Base-by-base conservation (phyloP, 1,284 basidiomycete species). In the Boletus sp. region DNA sequence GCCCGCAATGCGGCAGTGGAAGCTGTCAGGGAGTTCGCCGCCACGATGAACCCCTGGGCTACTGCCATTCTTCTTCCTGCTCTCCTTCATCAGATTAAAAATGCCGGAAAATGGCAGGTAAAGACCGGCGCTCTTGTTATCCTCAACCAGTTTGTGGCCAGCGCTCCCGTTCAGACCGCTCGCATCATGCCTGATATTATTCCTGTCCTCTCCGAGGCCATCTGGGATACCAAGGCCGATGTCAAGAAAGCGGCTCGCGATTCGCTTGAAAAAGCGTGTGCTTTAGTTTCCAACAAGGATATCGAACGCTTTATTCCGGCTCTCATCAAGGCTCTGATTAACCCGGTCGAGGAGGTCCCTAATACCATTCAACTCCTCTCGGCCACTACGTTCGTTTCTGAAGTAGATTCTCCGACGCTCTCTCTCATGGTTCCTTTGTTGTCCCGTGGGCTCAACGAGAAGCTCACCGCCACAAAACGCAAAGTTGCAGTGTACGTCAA, bases 181-280 rank as follows among this genome's bases (percentile, higher is more conserved):
- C 84, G 83, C 65, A 85, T 91, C 67, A 97, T 94, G 79, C 94
- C 95, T 56, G 91, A 96, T 52, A 94, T 98, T 62, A 88, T 99
- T 59, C 96, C 96, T 55, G 78, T 96, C 66, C 91, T 99, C 68
- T 72, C 94, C 43, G 95, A 94, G 67, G 94, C 88, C 55, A 98
- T 99, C 67, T 98, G 94, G 94, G 96, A 99, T 76, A 99, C 96
- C 76, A 99, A 99, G 81, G 82, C 91, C 55, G 94, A 98, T 61
- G 96, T 99, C 71, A 97, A 98, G 87, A 99, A 97, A 81, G 91
- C 94, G 47, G 93, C 95, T 57, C 94, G 94, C 68, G 86, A 89
- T 65, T 88, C 94, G 54, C 85, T 99, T 64, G 92, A 90, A 66
- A 94, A 94, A 79, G 84, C 91, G 58, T 91, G 88, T 65, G 88